Evolutionary conservation across 352 stramenopile species (phyloP), one percentile per base, ranked within the genome.

Genomic region (Phytopythium ostracodes): DNA sequence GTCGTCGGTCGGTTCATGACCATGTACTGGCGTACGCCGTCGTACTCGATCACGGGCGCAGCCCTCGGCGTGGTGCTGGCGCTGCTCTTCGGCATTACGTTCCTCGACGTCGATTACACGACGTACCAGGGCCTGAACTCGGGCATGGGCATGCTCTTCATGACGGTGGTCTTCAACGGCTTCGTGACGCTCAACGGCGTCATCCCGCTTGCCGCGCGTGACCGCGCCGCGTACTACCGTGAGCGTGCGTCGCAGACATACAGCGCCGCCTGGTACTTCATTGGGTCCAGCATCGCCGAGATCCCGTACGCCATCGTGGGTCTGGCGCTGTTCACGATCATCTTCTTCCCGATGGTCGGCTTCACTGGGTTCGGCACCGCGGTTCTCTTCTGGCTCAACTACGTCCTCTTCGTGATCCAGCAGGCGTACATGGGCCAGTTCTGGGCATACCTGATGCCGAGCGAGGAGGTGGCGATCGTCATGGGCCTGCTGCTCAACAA

Each of bases 171-270:
- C 15, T 75, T 94, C 46, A 75, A 92, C 17, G 78, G 74, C 25
- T 64, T 83, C 14, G 70, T 89, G 18, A 88, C 72, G 25, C 78
- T 92, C 38, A 67, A 89, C n/a, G 80, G 70, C 4, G 77, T 81
- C 17, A 58, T 95, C 4, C 73, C 84, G 18, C 68, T 94, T 9
- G 84, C 91, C 31, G 62, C 79, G 56, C 67, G 71, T 27, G 86
- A 97, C 49, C 73, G 60, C 36, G 24, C 51, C 31, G 81, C 88
- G 59, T 97, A 81, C 60, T 77, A 77, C 61, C 71, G 71, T 31
- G 71, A 77, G 49, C 77, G 85, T 51, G 67, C 80, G 29, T 80
- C 84, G n/a, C 60, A 86, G 51, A 95, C 92, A 65, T 98, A 97
- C 60, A 68, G 77, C 50, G 56, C 76, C n/a, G 60, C 65, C 18